Evolutionary conservation across 2,329 filamentous ascomycete genomes (phyloP).

Genomic region (Alternaria infectoria): DNA sequence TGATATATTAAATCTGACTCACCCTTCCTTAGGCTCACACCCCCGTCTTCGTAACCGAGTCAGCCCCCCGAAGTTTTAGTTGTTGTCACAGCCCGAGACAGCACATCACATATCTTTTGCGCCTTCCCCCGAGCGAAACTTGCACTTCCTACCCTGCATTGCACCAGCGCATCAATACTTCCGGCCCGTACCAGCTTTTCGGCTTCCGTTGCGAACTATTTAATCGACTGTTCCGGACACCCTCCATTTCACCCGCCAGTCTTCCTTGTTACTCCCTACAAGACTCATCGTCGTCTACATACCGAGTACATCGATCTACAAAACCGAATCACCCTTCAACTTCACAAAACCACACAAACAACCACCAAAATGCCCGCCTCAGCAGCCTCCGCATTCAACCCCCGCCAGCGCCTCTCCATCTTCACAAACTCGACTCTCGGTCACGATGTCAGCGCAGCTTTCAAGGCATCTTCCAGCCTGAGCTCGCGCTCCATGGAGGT

Average conservation of each 20-base stretch:
- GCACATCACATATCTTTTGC: slow-evolving; percentile 32
- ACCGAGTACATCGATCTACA: not conserved
- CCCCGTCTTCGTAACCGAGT: slow-evolving; percentile 10
- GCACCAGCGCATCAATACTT: slow-evolving; percentile 24
- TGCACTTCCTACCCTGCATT: slow-evolving; percentile 11
- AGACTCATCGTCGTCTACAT: not conserved
- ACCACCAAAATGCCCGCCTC: slow-evolving; percentile 37
- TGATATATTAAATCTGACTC: slow-evolving; percentile 49
- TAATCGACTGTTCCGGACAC: slow-evolving; percentile 24
- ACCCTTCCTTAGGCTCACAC: slow-evolving; percentile 30
- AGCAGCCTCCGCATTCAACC: slow-evolving; percentile 33
- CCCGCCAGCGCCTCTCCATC: slow-evolving; percentile 51
- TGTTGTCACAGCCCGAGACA: slow-evolving; percentile 38
- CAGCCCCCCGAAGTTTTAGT: slow-evolving; percentile 8
- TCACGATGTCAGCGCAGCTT: slow-evolving; percentile 49
- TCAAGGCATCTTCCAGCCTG: slow-evolving; percentile 45
- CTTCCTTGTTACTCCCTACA: not conserved
- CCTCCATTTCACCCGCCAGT: slow-evolving; percentile 4
- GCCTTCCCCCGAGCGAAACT: slow-evolving; percentile 17
- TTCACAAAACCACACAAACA: not conserved
- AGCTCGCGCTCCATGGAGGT: slow-evolving; percentile 36
- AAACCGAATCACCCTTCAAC: not conserved
- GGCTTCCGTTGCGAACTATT: slow-evolving; percentile 9
- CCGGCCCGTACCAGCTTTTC: not conserved
- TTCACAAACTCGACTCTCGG: slow-evolving; percentile 50